Base-by-base conservation (phyloP, 176 grass and related monocot species). In the Aegilops tauschii region DNA sequence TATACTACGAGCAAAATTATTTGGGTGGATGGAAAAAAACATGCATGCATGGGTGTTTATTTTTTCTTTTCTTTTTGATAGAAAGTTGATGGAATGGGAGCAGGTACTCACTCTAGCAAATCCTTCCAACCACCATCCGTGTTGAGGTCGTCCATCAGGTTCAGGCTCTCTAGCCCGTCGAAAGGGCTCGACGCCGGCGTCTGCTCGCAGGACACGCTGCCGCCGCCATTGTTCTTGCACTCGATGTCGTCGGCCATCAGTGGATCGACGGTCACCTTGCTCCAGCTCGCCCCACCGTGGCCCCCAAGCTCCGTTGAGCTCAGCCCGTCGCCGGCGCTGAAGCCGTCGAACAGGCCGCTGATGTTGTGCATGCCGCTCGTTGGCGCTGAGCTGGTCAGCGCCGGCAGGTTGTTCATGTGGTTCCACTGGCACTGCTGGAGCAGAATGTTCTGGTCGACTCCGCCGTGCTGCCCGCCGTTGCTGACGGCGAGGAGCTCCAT, bases 41-140 rank as follows among this genome's bases (percentile, higher is more conserved):
- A 42, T 42, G 39, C 39, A 42, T 42, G 39, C 39, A 42, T 42
- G 39, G 0, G 39, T 42, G 39, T 42, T 42, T 10, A 8, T 39
- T 39, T 40, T 2, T 9, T 2, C 8, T 40, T 40, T 40, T 9
- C 39, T 40, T 9, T 40, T 9, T 40, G 39, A 40, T 44, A 11
- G 40, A 44, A 44, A 44, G 40, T 44, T 44, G 9, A 44, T 69
- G 72, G 6, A 66, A 59, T 34, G 21, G 27, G 17, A 63, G 49
- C 11, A 81, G 27, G 52, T 82, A 87, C 92, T 95, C 70, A 98
- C 93, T 94, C 96, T 92, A 92, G 80, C 58, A 96, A 75, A 6
- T 96, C 90, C 35, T 86, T 92, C 96, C 93, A 98, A 21, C 78
- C 64, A 69, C 79, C 76, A 11, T 98, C 90, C 74, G 29, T 54